Evolutionary conservation across 2,329 filamentous ascomycete species (phyloP).

Genomic region (Trichoderma brevicompactum): DNA sequence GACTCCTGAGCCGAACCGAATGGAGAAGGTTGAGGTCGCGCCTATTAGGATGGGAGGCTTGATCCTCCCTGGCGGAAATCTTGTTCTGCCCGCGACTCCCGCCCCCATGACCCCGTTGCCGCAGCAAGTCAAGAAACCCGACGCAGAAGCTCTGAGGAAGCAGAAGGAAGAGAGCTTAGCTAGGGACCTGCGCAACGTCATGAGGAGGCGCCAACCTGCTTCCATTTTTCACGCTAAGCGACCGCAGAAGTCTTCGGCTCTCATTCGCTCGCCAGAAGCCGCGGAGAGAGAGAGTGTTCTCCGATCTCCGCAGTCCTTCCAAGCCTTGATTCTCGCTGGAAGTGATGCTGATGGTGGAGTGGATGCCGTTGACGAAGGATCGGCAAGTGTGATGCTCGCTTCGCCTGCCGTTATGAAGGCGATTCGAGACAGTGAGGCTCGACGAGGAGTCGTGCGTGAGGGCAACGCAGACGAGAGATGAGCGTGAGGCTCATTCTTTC

Average conservation of each 20-base stretch:
- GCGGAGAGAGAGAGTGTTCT: constrained; percentile 25
- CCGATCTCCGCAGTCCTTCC: constrained; percentile 24
- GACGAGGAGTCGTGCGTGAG: constrained; percentile 11
- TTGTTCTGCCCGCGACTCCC: constrained; percentile 21
- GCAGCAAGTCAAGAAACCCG: constrained; percentile 21
- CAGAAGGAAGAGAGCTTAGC: constrained; percentile 27
- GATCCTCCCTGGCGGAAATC: constrained; percentile 28
- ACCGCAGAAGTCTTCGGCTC: constrained; percentile 24
- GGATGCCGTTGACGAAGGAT: constrained; percentile 10
- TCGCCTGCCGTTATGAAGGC: constrained; percentile 28
- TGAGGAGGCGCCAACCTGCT: constrained; percentile 28
- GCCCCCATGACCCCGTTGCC: constrained; percentile 22
- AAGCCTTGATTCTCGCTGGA: constrained; percentile 9
- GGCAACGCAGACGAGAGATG: constrained; percentile 27
- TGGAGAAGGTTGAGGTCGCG: constrained; percentile 22
- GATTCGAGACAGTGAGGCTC: constrained; percentile 16
- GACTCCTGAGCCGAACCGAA: constrained; percentile 19
- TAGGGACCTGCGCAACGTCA: constrained; percentile 27
- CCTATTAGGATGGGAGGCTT: constrained; percentile 28
- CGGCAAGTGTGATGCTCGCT: constrained; percentile 16
- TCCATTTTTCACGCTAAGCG: constrained; percentile 25
- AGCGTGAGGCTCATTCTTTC: constrained; percentile 10
- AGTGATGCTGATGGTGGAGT: background rate
- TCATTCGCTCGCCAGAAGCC: constrained; percentile 25
- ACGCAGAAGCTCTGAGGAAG: constrained; percentile 19